phyloP scores from a whole-genome alignment of 2,329 filamentous ascomycete genomes.

The Gnomoniopsis smithogilvyi region DNA sequence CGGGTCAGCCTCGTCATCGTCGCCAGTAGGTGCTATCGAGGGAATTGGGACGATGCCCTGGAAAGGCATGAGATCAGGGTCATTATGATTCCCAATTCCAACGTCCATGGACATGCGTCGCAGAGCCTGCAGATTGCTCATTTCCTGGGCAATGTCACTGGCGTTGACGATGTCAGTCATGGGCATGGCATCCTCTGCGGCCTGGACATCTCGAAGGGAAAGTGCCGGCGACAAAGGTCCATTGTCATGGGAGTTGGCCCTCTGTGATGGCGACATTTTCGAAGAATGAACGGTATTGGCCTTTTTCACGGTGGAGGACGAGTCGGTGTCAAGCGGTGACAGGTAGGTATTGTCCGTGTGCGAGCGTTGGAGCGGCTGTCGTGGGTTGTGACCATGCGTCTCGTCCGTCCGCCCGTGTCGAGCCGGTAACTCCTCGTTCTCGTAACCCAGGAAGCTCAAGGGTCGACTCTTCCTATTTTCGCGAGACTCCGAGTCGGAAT shows the following conservation, averaged over 20 bases:
- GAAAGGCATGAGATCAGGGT: slow-evolving; percentile 75
- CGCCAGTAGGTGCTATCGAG: slow-evolving; percentile 66
- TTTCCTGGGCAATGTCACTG: slow-evolving; percentile 83
- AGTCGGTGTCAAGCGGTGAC: slow-evolving; percentile 23
- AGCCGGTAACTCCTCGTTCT: slow-evolving; percentile 47
- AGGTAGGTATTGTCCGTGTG: slow-evolving; percentile 39
- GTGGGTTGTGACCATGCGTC: slow-evolving; percentile 31
- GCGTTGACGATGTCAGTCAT: slow-evolving; percentile 88
- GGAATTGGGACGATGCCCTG: slow-evolving; percentile 67
- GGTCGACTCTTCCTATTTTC: slow-evolving; percentile 57
- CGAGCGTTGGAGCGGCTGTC: slow-evolving; percentile 41
- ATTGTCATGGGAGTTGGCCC: slow-evolving; percentile 38
- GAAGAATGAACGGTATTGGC: slow-evolving; percentile 38
- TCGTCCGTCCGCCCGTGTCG: slow-evolving; percentile 21
- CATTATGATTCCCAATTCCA: slow-evolving; percentile 54
- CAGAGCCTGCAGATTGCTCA: slow-evolving; percentile 88
- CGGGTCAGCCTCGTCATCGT: slow-evolving; percentile 82
- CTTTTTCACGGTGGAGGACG: slow-evolving; percentile 36
- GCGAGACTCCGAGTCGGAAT: slow-evolving; percentile 38
- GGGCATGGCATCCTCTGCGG: slow-evolving; percentile 68
- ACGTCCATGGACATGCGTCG: slow-evolving; percentile 95
- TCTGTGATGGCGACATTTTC: slow-evolving; percentile 35
- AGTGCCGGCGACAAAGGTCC: slow-evolving; percentile 39
- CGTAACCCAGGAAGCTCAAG: slow-evolving; percentile 69
- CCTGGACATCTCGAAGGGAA: slow-evolving; percentile 52